Evolutionary conservation across 1,284 basidiomycete species (phyloP).

Genomic region (Papiliotrema fonsecae): DNA sequence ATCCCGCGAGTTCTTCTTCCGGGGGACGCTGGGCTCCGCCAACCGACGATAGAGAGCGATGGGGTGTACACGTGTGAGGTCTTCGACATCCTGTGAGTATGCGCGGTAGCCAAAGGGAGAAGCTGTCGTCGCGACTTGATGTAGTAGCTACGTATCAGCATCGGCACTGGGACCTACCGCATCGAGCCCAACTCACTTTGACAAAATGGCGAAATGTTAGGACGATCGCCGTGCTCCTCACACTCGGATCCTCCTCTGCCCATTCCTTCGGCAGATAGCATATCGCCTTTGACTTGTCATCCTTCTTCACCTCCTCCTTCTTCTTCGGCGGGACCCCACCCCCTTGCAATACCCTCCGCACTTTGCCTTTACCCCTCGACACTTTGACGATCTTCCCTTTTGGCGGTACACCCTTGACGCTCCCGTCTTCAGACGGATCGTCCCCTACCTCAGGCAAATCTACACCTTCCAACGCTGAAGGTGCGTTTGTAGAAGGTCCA

Average conservation of each 20-base stretch:
- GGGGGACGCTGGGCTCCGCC: conserved; percentile 35
- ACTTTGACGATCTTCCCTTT: conserved; percentile 28
- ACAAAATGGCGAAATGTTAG: conserved; percentile 48
- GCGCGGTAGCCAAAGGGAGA: conserved; percentile 45
- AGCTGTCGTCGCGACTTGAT: conserved; percentile 37
- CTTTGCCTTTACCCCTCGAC: conserved; percentile 24
- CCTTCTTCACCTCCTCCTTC: conserved; percentile 6
- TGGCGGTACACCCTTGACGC: neutral
- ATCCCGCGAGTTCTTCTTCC: conserved; percentile 15
- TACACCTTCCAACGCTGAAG: conserved; percentile 37
- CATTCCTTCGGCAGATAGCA: conserved; percentile 43
- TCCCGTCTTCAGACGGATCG: conserved; percentile 13
- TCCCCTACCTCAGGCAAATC: conserved; percentile 19
- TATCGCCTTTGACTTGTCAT: conserved; percentile 13
- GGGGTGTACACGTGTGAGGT: conserved; percentile 41
- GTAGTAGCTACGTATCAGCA: conserved; percentile 34
- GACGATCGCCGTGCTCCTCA: conserved; percentile 45
- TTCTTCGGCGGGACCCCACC: conserved; percentile 11
- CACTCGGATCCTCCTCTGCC: conserved; percentile 37
- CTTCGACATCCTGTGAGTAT: conserved; percentile 40
- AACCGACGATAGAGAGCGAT: conserved; percentile 45
- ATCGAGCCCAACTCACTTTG: conserved; percentile 41
- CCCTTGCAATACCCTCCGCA: conserved; percentile 22
- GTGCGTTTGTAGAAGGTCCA: conserved; percentile 36
- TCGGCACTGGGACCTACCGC: neutral